Conservation (phyloP, 495 filamentous ascomycete species). For the Umbilicaria muhlenbergii region DNA sequence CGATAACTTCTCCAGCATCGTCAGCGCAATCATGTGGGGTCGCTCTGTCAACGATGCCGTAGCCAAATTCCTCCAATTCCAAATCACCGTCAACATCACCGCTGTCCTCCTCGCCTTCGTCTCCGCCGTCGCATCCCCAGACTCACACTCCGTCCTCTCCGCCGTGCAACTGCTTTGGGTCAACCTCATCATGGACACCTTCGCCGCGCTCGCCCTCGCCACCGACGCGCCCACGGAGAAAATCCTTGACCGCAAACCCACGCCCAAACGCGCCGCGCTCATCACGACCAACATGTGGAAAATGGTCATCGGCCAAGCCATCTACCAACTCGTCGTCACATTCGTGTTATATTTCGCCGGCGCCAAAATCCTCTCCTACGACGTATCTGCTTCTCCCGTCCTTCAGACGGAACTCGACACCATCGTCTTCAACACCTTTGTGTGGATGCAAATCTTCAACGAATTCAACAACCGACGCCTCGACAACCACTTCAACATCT, state of each 20-base stretch:
- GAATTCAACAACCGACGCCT: conserved; percentile 86
- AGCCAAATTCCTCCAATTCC: conserved; percentile 82
- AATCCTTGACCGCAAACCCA: conserved; percentile 70
- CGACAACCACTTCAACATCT: conserved; percentile 82
- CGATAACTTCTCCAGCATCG: conserved; percentile 79
- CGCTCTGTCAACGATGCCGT: conserved; percentile 84
- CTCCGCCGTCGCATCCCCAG: conserved; percentile 53
- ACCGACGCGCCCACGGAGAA: conserved; percentile 70
- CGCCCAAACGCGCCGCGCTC: conserved; percentile 58
- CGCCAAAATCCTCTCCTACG: conserved; percentile 35
- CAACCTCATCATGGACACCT: conserved; percentile 89
- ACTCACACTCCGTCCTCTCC: conserved; percentile 57
- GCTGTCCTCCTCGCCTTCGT: conserved; percentile 74
- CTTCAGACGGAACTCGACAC: conserved; percentile 40
- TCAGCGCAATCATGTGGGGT: conserved; percentile 82
- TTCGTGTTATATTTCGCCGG: conserved; percentile 68
- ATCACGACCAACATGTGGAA: conserved; percentile 89
- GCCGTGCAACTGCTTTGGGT: conserved; percentile 86
- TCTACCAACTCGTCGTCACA: conserved; percentile 67
- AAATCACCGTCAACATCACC: conserved; percentile 83
- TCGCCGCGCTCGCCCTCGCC: conserved; percentile 72
- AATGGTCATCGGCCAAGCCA: conserved; percentile 78
- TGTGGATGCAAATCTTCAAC: conserved; percentile 97
- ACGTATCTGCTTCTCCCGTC: conserved; percentile 24
- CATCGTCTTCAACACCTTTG: conserved; percentile 84